Conservation (phyloP, 306 rosid species). For the Ziziphus jujuba region DNA sequence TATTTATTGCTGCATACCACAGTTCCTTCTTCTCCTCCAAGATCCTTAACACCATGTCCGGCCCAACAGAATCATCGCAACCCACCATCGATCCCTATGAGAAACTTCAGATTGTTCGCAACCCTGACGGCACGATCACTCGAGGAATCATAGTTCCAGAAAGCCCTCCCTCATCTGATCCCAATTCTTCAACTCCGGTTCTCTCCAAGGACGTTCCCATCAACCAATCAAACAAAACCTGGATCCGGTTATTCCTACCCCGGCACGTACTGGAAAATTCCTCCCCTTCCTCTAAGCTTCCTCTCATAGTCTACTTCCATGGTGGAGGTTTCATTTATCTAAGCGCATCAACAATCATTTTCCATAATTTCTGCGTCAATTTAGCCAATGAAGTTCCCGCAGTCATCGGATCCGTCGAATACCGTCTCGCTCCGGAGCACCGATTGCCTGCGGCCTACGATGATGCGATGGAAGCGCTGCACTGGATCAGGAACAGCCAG, state of each 20-base stretch:
- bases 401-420: constrained; percentile 43
- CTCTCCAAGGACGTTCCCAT: constrained; percentile 44
- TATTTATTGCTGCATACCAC: too few relatives aligned
- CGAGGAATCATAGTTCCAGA: constrained; percentile 15
- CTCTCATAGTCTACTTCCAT: constrained; percentile 45
- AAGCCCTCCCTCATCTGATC: constrained; percentile 6
- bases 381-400: constrained; percentile 16
- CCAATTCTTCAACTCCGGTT: constrained; percentile 2
- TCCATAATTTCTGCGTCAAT: constrained; percentile 29
- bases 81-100: too few relatives aligned
- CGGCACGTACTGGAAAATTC: constrained; percentile 22
- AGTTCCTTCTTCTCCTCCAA: background rate
- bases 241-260: constrained; percentile 40
- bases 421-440: constrained; percentile 56
- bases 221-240: constrained; percentile 42
- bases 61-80: too few relatives aligned
- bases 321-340: constrained; percentile 41
- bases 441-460: constrained; percentile 51
- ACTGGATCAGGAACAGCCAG: constrained; percentile 25
- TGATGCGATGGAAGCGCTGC: constrained; percentile 46
- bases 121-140: constrained; percentile 23
- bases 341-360: constrained; percentile 25
- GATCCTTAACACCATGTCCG: too few relatives aligned
- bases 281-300: constrained; percentile 17
- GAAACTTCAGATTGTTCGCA: too few relatives aligned